Evolutionary conservation across 1,284 basidiomycete genomes (phyloP).

Genomic region (Fomitopsis pinicola): DNA sequence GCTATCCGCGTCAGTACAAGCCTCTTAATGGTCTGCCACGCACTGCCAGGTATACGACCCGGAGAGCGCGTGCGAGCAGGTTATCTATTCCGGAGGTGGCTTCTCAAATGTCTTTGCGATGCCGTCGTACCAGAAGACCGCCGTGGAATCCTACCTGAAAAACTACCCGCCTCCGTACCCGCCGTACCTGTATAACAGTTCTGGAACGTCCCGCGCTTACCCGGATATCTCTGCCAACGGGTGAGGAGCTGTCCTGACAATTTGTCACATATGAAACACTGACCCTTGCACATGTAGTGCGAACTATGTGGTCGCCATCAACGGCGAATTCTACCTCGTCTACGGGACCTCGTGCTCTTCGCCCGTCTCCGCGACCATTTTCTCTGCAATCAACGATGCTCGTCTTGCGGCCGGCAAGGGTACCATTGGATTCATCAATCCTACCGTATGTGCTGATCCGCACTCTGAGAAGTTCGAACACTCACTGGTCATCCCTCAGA

Average conservation of each 20-base stretch:
- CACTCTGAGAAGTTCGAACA: not conserved
- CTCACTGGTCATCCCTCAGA: not conserved
- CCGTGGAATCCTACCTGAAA: conserved; percentile 14
- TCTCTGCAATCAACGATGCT: conserved; percentile 58
- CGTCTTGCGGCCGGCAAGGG: conserved; percentile 35
- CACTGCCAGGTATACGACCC: conserved; percentile 3
- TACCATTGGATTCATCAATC: conserved; percentile 57
- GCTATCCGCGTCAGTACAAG: not conserved
- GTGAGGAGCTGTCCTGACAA: not conserved
- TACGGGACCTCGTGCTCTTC: conserved; percentile 35
- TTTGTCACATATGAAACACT: not conserved
- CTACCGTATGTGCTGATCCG: conserved; percentile 13
- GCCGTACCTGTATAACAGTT: conserved; percentile 8
- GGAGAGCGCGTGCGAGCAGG: conserved; percentile 4
- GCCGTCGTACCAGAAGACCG: conserved; percentile 27
- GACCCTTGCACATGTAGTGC: not conserved
- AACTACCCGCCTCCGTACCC: conserved; percentile 11
- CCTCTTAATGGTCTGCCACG: not conserved
- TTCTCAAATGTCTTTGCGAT: conserved; percentile 31
- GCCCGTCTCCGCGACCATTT: conserved; percentile 33
- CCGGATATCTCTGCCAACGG: conserved; percentile 35
- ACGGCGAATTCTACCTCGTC: conserved; percentile 34
- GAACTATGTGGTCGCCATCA: conserved; percentile 14
- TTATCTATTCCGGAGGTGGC: conserved; percentile 10
- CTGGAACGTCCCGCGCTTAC: conserved; percentile 28